Base-by-base conservation (phyloP, 371 early-diverging fungal genomes). In the Thermomucor indicae-seudaticae region DNA sequence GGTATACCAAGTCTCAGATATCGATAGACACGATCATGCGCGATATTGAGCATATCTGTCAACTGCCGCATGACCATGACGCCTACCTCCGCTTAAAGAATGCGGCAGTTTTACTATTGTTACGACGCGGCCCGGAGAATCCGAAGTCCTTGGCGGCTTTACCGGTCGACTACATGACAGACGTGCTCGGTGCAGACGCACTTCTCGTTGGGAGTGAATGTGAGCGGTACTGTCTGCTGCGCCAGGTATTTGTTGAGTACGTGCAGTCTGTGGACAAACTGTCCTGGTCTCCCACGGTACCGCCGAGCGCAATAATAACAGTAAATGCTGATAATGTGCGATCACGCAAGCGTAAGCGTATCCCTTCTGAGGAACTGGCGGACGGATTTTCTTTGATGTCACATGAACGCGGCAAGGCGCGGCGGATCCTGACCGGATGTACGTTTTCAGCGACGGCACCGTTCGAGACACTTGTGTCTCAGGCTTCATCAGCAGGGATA, bases 131-230 rank as follows among this genome's bases (percentile, higher is more conserved):
- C 0, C 64, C 75, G 11, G 57, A 65, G 12, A 28, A 70, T 11
- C 58, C 75, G 0, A 47, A 43, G 1, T 49, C 48, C 1, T 40
- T 75, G 6, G 64, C 69, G 6, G 54, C 51, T 29, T 45, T 75
- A n/a, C 75, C 75, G 0, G 66, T 62, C 4, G 71, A 75, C 39
- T 75, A 70, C 43, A 68, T 75, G 71, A 67, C 71, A 0, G 75
- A 75, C 42, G 63, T 75, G 0, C 51, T 75, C 4, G 60, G 62
- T 57, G 71, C 75, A 0, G 75, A 75, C 34, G 55, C 58, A 3
- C 37, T 75, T 16, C 70, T 64, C 51, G 67, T 75, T 5, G 25
- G 41, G 6, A 51, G 51, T 24, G 75, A 75, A 35, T 75, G 52
- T 43, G 69, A 70, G 19, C 55, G 75, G 1, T 75, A 75, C 31